Evolutionary conservation across 106 monocot genomes (phyloP).

Genomic region (Acanthochlamys bracteata): DNA sequence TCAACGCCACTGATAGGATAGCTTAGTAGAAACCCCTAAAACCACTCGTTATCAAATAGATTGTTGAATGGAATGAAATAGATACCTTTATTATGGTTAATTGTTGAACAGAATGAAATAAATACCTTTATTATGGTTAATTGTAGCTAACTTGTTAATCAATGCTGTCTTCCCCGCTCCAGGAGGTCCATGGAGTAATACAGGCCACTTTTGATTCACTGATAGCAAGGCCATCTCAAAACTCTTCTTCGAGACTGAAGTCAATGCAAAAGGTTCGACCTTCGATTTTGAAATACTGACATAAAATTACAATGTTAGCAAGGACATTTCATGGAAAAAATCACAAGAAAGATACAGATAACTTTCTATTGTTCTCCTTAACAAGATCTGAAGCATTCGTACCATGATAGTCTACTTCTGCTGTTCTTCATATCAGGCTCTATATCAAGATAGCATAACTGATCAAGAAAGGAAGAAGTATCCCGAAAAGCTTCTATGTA

Average conservation of each 20-base stretch:
- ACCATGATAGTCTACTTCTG: slow-evolving; percentile 25
- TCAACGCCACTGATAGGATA: too few species aligned
- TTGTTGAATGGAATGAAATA: too few species aligned
- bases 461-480: slow-evolving; percentile 10
- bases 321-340: too few species aligned
- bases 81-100: too few species aligned
- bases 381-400: too few species aligned
- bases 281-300: slow-evolving; percentile 16
- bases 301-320: slow-evolving; percentile 1
- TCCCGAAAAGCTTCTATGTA: slow-evolving; percentile 24
- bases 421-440: slow-evolving; percentile 5
- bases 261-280: slow-evolving; percentile 42
- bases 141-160: slow-evolving; percentile 51
- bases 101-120: too few species aligned
- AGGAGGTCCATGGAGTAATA: slow-evolving; percentile 75
- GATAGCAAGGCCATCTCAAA: slow-evolving; percentile 76
- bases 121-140: slow-evolving; percentile 52
- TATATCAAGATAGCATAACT: slow-evolving; percentile 9
- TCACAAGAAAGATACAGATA: too few species aligned
- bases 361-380: too few species aligned
- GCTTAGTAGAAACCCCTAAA: too few species aligned
- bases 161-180: slow-evolving; percentile 84
- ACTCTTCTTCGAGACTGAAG: slow-evolving; percentile 51
- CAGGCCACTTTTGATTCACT: slow-evolving; percentile 78
- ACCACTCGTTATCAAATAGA: too few species aligned